A percentile compares a stretch with the other conserved stretches of the same genome.
Evolutionary conservation across 805 yeast species (phyloP).

Genomic region (Suhomyces kilbournensis): DNA sequence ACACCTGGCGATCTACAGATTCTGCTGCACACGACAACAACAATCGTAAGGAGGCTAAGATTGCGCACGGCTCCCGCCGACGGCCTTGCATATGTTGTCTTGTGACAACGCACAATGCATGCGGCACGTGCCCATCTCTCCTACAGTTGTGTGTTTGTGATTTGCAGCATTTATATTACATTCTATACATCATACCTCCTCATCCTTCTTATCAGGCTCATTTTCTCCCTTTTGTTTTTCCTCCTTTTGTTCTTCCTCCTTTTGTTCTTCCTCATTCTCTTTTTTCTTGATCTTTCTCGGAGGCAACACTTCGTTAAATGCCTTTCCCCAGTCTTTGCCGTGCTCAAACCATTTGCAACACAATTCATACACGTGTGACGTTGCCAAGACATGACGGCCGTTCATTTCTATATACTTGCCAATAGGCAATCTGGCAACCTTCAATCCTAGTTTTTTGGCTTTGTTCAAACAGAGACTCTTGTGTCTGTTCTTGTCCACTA

Average conservation of each 20-base stretch:
- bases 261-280: background rate
- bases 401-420: slow-evolving; percentile 77
- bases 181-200: background rate
- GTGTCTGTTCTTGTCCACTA: slow-evolving; percentile 92
- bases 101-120: background rate
- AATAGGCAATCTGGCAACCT: slow-evolving; percentile 80
- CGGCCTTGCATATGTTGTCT: background rate
- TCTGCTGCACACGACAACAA: background rate
- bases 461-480: slow-evolving; percentile 76
- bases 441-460: slow-evolving; percentile 68
- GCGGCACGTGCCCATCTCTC: background rate
- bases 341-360: slow-evolving; percentile 74
- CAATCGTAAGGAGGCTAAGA: background rate
- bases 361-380: slow-evolving; percentile 91
- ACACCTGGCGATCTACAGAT: background rate
- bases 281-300: slow-evolving; percentile 53
- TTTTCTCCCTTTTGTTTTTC: background rate
- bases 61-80: background rate
- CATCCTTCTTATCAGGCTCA: background rate
- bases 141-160: background rate
- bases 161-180: background rate
- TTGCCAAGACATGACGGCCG: slow-evolving; percentile 87
- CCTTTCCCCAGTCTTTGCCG: slow-evolving; percentile 73
- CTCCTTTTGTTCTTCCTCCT: slow-evolving; percentile 8
- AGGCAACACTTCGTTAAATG: slow-evolving; percentile 87